Conservation (phyloP, 768 basidiomycete genomes). For the Favolaschia claudopus region DNA sequence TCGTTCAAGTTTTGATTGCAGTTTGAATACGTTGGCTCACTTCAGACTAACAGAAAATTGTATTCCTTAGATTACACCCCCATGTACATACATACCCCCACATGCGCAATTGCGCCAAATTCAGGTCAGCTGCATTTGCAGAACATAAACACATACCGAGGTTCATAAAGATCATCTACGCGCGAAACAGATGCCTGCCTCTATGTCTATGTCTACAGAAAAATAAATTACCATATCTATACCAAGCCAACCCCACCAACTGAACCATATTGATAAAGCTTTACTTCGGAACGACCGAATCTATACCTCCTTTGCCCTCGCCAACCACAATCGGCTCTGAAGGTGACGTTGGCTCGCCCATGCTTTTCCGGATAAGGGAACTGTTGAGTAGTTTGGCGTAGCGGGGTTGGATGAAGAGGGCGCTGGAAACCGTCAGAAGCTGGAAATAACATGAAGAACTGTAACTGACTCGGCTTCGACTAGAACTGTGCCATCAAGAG, state of each 20-base stretch:
- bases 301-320: neutral
- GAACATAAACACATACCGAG: too few species aligned
- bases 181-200: too few species aligned
- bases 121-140: too few species aligned
- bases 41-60: too few species aligned
- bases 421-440: slow-evolving; percentile 47
- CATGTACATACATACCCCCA: too few species aligned
- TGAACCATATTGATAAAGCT: neutral
- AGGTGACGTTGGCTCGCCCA: slow-evolving; percentile 66
- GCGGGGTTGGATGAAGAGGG: slow-evolving; percentile 87
- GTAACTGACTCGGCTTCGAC: slow-evolving; percentile 80
- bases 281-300: slow-evolving; percentile 4
- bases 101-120: too few species aligned
- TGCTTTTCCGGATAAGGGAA: slow-evolving; percentile 61
- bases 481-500: slow-evolving; percentile 80
- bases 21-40: too few species aligned
- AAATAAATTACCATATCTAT: neutral
- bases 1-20: too few species aligned
- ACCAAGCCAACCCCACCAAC: neutral
- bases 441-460: neutral
- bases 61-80: too few species aligned
- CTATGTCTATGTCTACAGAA: too few species aligned
- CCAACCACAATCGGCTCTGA: neutral
- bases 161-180: too few species aligned
- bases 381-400: slow-evolving; percentile 82